A percentile compares a stretch with the other conserved stretches of the same genome.
These are phyloP conservation scores for Picochlorum sp. DNA, from an alignment of 139 green algal species.

Conservation along the genomic window DNA sequence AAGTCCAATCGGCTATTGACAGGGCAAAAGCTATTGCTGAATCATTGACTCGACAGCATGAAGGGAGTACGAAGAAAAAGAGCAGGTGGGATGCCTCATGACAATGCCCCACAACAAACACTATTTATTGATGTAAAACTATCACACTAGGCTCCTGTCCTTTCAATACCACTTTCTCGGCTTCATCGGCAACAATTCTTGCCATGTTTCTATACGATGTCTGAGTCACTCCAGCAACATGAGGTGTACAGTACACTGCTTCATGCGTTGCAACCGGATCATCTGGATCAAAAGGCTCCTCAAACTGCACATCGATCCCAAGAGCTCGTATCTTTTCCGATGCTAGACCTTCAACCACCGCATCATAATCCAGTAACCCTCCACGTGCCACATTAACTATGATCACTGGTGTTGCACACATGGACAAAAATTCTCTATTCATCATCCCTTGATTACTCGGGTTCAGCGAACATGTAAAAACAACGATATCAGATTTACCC, in stretches of 20 bases:
- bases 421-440: slow-evolving; percentile 26
- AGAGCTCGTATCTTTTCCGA: slow-evolving; percentile 35
- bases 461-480: slow-evolving; percentile 39
- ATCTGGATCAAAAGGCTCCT: slow-evolving; percentile 43
- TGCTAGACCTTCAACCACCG: slow-evolving; percentile 32
- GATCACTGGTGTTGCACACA: slow-evolving; percentile 34
- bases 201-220: slow-evolving; percentile 54
- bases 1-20: slow-evolving; percentile 14
- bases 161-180: not conserved
- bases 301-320: slow-evolving; percentile 50
- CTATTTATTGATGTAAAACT: slow-evolving; percentile 5
- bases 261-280: slow-evolving; percentile 32
- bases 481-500: slow-evolving; percentile 25
- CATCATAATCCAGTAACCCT: slow-evolving; percentile 46
- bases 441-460: slow-evolving; percentile 35
- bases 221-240: slow-evolving; percentile 60
- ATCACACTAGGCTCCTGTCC: not conserved
- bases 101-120: not conserved
- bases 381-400: slow-evolving; percentile 59
- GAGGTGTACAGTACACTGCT: slow-evolving; percentile 45
- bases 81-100: slow-evolving; percentile 1
- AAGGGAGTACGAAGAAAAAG: too few relatives aligned
- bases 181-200: slow-evolving; percentile 30
- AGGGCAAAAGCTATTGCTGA: slow-evolving; percentile 21
- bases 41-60: slow-evolving; percentile 11